Base-by-base conservation (phyloP, 2,329 filamentous ascomycete genomes). In the Curvularia spicifera region DNA sequence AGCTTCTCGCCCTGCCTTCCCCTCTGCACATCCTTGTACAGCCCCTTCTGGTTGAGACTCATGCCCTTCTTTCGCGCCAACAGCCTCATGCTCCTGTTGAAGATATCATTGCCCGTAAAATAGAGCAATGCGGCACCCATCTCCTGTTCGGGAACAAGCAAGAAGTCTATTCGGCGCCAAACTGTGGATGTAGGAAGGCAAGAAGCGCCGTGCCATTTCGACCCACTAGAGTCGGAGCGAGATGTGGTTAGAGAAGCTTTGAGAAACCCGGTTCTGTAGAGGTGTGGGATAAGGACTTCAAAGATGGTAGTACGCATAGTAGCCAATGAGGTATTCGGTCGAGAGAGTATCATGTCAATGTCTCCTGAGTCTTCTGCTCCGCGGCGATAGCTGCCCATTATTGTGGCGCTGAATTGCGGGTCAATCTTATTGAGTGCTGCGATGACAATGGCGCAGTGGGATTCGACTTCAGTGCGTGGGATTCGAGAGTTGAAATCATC, bases 71-170 rank as follows among this genome's bases (percentile, higher is more conserved):
- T 92, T 39, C 87, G 86, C 13, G 93, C 92, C 63, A 97, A 76
- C 15, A 96, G 78, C 63, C 94, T 81, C 74, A 97, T 85, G 71
- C 91, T 96, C 15, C 93, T 83, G 75, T 97, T 97, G 79, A 97
- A 97, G 33, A 97, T 89, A 72, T 97, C 93, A 66, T 97, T 95
- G 0, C 94, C 94, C 0, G 94, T 97, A 71, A 97, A 98, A 72
- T 97, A 97, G n/a, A 97, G 84, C 60, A 97, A 74, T 0, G 93
- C 93, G 0, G 91, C 93, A 1, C 94, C 94, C 50, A 92, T 83
- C 75, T 97, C 89, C 1, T 85, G 81, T 65, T 88, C 87, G 0
- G 93, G 93, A 0, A 97, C 93, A 4, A 96, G 84, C 1, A 97
- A 80, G 20, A 97, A 84, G 72, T 97, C 93, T 60, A 97, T 89